Conservation (phyloP, 1,139 yeast genomes). For the Blastobotrys apis region DNA sequence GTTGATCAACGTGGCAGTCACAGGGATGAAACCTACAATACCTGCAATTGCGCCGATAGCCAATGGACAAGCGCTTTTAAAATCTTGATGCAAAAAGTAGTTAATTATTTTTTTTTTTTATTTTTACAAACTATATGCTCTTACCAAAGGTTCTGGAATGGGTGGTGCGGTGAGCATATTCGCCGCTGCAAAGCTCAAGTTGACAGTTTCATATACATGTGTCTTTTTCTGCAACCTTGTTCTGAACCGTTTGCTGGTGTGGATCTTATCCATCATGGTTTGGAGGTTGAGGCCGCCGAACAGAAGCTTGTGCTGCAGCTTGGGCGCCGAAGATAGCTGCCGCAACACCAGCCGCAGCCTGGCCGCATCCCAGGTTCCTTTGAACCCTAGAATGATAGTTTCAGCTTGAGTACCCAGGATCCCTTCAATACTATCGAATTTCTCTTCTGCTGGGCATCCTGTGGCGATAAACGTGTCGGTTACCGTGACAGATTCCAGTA, state of each 20-base stretch:
- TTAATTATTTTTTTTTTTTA: background rate
- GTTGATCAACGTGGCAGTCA: constrained; percentile 10
- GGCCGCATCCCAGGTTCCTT: constrained; percentile 2
- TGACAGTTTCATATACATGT: background rate
- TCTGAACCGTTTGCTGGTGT: background rate
- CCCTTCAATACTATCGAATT: background rate
- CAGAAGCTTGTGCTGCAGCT: background rate
- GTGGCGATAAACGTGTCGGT: background rate
- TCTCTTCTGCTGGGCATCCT: background rate
- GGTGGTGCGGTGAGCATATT: constrained; percentile 4
- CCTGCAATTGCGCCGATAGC: too few relatives aligned
- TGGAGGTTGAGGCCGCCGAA: constrained; percentile 2
- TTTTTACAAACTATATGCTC: background rate
- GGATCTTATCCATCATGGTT: background rate
- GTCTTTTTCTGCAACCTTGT: too few relatives aligned
- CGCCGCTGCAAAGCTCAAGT: constrained; percentile 5
- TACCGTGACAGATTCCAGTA: background rate
- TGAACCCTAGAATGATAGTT: constrained; percentile 4
- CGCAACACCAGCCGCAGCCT: background rate
- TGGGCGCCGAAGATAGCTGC: too few relatives aligned
- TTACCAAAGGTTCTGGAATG: constrained; percentile 1
- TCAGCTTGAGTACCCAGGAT: background rate
- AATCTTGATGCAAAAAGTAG: background rate
- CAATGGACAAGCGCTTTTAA: too few relatives aligned
- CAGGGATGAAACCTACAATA: constrained; percentile 1